Percentiles rank a stretch among this genome's conserved stretches.
These are phyloP conservation scores for Aegilops longissima DNA, from an alignment of 176 grass and related monocot genomes.

Conservation along the genomic window DNA sequence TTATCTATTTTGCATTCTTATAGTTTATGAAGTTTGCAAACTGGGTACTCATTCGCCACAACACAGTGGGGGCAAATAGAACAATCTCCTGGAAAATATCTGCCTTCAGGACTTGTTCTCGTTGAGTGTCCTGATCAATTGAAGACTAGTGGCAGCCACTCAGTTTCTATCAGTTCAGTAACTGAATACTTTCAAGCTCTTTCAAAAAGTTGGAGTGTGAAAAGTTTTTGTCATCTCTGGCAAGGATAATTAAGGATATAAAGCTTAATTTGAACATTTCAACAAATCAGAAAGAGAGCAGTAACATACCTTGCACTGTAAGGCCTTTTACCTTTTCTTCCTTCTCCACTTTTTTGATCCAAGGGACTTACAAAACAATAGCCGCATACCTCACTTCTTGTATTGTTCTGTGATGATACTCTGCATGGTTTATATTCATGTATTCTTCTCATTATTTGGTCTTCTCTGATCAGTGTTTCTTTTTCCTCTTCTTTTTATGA, in stretches of 20 bases:
- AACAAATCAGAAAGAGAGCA: constrained; percentile 86
- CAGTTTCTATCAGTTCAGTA: constrained; percentile 68
- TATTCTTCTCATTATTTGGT: not conserved
- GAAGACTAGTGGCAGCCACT: constrained; percentile 55
- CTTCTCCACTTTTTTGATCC: constrained; percentile 24
- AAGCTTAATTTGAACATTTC: constrained; percentile 71
- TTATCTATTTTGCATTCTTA: constrained; percentile 25
- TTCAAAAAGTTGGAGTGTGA: constrained; percentile 86
- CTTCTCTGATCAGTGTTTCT: not conserved
- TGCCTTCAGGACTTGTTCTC: constrained; percentile 79
- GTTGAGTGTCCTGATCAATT: constrained; percentile 87
- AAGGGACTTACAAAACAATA: constrained; percentile 15
- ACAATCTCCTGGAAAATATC: constrained; percentile 55
- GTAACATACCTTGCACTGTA: constrained; percentile 79
- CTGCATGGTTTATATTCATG: not conserved
- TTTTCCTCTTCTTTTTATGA: not conserved
- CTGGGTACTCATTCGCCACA: constrained; percentile 84
- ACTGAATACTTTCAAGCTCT: constrained; percentile 71
- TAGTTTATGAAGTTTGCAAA: constrained; percentile 97
- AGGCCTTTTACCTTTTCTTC: constrained; percentile 26
- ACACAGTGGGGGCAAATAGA: constrained; percentile 67
- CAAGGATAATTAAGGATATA: constrained; percentile 73
- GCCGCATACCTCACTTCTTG: not conserved
- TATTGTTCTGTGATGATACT: constrained; percentile 4
- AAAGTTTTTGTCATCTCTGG: constrained; percentile 71